Conservation (phyloP, 306 rosid genomes). For the Fragaria iinumae region DNA sequence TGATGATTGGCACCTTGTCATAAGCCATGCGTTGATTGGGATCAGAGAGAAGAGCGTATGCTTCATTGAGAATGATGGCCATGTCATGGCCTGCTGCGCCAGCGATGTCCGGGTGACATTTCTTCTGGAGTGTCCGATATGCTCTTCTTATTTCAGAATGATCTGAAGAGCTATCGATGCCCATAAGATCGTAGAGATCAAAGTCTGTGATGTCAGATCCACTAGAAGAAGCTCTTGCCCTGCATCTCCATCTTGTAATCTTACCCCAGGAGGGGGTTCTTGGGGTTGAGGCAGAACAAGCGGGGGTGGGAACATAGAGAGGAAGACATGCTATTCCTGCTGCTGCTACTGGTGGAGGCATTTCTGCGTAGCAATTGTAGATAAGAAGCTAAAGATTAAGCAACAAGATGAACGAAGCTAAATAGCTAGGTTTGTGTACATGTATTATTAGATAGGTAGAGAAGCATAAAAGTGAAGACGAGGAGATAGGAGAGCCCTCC, state of each 20-base stretch:
- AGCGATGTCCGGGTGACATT: constrained; percentile 89
- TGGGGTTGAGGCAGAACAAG: background rate
- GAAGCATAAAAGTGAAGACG: background rate
- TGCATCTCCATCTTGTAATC: constrained; percentile 8
- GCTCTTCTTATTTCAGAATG: constrained; percentile 66
- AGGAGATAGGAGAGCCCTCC: background rate
- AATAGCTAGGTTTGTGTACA: too few species aligned
- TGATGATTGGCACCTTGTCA: constrained; percentile 54
- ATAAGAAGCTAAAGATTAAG: background rate
- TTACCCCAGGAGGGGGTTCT: background rate
- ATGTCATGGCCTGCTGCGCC: constrained; percentile 91
- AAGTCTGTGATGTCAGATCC: constrained; percentile 38
- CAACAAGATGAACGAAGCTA: background rate
- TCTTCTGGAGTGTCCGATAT: constrained; percentile 75
- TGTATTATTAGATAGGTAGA: background rate
- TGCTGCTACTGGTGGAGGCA: constrained; percentile 12
- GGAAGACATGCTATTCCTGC: background rate
- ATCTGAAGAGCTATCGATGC: constrained; percentile 62
- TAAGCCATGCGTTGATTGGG: constrained; percentile 67
- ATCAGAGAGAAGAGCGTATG: constrained; percentile 74
- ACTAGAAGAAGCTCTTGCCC: background rate
- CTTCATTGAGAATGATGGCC: constrained; percentile 90
- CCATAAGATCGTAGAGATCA: constrained; percentile 87
- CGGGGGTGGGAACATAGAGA: background rate
- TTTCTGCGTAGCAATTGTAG: background rate